phyloP scores from a whole-genome alignment of 495 filamentous ascomycete genomes.

The Parachaetomium inaequale region DNA sequence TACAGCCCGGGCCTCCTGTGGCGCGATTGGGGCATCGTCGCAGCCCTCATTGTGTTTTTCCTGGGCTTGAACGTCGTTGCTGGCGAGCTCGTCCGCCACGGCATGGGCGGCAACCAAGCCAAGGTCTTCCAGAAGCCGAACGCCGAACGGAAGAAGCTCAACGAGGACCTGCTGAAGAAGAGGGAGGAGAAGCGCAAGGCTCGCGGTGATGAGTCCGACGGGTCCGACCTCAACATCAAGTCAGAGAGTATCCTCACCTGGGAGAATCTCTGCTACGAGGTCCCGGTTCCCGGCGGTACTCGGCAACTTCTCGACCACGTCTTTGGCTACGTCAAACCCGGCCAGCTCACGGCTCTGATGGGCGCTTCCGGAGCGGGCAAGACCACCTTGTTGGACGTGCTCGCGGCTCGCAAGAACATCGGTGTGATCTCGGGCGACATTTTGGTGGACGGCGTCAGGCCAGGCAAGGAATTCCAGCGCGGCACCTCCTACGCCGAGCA shows the following conservation, averaged over 20 bases:
- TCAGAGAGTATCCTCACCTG: constrained; percentile 73
- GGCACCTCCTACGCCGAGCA: constrained; percentile 81
- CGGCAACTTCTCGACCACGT: constrained; percentile 66
- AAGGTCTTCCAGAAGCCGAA: constrained; percentile 72
- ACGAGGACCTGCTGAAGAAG: constrained; percentile 58
- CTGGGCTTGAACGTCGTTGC: constrained; percentile 65
- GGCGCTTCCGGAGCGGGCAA: constrained; percentile 85
- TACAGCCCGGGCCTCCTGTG: constrained; percentile 62
- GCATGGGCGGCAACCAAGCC: constrained; percentile 71
- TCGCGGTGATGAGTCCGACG: constrained; percentile 43
- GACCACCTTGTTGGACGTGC: constrained; percentile 75
- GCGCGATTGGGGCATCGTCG: constrained; percentile 73
- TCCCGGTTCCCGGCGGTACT: constrained; percentile 65
- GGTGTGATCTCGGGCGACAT: constrained; percentile 73
- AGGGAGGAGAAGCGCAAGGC: constrained; percentile 53
- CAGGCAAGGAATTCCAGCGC: constrained; percentile 69
- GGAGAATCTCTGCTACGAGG: constrained; percentile 75
- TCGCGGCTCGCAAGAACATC: constrained; percentile 73
- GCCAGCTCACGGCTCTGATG: constrained; percentile 77
- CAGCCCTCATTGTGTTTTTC: constrained; percentile 65
- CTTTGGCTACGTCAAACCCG: constrained; percentile 75
- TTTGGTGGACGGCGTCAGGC: constrained; percentile 65
- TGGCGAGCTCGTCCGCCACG: constrained; percentile 72
- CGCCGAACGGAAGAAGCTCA: constrained; percentile 64
- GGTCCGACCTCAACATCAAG: constrained; percentile 57